These are phyloP conservation scores for Pestalotiopsis fici DNA, from an alignment of 2,329 filamentous ascomycete species.

Conservation along the genomic window DNA sequence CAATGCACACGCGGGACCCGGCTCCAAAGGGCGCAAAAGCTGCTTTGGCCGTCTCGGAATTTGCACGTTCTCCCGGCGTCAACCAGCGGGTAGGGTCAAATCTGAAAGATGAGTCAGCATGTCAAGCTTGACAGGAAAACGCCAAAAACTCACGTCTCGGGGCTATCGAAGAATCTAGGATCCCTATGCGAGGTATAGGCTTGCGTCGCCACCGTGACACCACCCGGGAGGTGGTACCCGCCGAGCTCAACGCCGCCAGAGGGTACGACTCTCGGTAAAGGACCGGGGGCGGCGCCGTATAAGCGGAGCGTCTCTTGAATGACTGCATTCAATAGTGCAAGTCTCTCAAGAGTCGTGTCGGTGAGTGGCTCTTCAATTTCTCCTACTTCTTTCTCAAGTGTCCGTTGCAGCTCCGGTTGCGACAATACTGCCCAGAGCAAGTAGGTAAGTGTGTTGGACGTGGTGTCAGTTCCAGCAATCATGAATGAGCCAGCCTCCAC, in stretches of 20 bases:
- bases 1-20: slow-evolving; percentile 52
- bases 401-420: slow-evolving; percentile 24
- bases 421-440: slow-evolving; percentile 40
- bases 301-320: not conserved
- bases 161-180: not conserved
- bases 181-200: not conserved
- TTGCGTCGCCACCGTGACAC: not conserved
- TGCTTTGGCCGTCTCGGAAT: not conserved
- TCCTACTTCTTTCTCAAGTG: not conserved
- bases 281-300: not conserved
- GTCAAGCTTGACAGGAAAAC: not conserved
- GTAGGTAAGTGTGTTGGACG: slow-evolving; percentile 49
- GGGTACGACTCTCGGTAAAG: not conserved
- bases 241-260: not conserved
- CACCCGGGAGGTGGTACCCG: not conserved
- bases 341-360: not conserved
- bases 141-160: not conserved
- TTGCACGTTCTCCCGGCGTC: not conserved
- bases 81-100: not conserved
- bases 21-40: slow-evolving; percentile 52
- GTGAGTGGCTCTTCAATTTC: not conserved
- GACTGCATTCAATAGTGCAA: not conserved
- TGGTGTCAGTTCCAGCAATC: slow-evolving; percentile 54
- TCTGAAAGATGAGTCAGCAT: not conserved
- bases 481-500: slow-evolving; percentile 45